Conservation (phyloP, 2,329 filamentous ascomycete species). For the Fusarium cicatricum region DNA sequence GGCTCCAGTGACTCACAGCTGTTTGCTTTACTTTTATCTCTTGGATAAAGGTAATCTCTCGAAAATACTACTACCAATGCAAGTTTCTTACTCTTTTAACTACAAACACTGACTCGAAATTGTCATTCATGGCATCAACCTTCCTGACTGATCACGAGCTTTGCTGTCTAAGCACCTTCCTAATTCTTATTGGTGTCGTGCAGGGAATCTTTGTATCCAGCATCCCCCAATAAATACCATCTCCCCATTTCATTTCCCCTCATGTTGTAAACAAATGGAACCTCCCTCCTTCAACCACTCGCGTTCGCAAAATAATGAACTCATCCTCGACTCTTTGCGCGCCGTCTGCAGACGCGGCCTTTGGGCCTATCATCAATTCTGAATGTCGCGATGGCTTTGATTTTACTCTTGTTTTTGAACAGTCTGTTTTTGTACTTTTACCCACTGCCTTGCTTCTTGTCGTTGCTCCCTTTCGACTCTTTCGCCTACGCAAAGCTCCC, state of each 20-base stretch:
- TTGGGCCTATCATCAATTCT: slow-evolving; percentile 37
- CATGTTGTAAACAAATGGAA: background rate
- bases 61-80: too few relatives aligned
- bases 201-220: background rate
- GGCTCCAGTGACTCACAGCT: too few relatives aligned
- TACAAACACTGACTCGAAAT: too few relatives aligned
- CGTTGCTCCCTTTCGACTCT: slow-evolving; percentile 44
- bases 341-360: slow-evolving; percentile 36
- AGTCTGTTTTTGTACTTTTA: slow-evolving; percentile 46
- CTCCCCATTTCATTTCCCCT: background rate
- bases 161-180: slow-evolving; percentile 30
- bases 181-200: slow-evolving; percentile 13
- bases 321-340: slow-evolving; percentile 30
- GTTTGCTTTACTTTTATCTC: too few relatives aligned
- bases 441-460: slow-evolving; percentile 45
- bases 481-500: slow-evolving; percentile 38
- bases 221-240: slow-evolving; percentile 5
- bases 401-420: slow-evolving; percentile 58
- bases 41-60: too few relatives aligned
- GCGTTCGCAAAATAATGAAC: slow-evolving; percentile 32
- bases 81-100: too few relatives aligned
- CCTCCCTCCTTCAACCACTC: slow-evolving; percentile 3
- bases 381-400: slow-evolving; percentile 56
- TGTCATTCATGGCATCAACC: too few relatives aligned
- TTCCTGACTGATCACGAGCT: background rate